Evolutionary conservation across 2,329 filamentous ascomycete genomes (phyloP).

Genomic region (Aspergillus brunneoviolaceus): DNA sequence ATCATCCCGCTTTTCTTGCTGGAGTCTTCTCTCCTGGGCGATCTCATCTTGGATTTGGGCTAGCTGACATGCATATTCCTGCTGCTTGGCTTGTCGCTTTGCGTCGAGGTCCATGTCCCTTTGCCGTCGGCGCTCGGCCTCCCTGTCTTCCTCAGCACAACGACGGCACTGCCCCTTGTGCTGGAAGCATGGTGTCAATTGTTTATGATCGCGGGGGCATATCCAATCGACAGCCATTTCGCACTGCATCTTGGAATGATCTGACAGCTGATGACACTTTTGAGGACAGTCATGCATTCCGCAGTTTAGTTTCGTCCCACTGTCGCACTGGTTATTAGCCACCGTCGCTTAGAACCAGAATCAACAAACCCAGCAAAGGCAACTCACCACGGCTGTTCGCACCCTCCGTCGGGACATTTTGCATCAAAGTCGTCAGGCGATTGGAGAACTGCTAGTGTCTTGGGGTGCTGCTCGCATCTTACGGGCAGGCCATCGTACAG

Average conservation of each 20-base stretch:
- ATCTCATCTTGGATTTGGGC: constrained; percentile 27
- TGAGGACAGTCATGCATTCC: constrained; percentile 58
- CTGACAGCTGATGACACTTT: constrained; percentile 61
- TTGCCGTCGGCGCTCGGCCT: constrained; percentile 47
- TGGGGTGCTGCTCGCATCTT: constrained; percentile 59
- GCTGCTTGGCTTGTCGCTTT: constrained; percentile 27
- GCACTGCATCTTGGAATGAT: constrained; percentile 60
- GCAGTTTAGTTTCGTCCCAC: constrained; percentile 55
- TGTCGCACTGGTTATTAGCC: background rate
- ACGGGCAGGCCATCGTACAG: constrained; percentile 63
- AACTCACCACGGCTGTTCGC: constrained; percentile 51
- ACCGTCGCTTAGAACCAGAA: no score
- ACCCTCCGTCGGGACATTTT: constrained; percentile 69
- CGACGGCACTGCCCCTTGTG: constrained; percentile 43
- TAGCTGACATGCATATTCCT: constrained; percentile 22
- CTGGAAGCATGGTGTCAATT: constrained; percentile 49
- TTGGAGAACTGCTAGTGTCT: constrained; percentile 49
- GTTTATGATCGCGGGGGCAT: constrained; percentile 56
- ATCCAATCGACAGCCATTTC: constrained; percentile 41
- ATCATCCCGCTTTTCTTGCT: constrained; percentile 5
- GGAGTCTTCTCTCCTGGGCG: constrained; percentile 17
- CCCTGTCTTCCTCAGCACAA: constrained; percentile 53
- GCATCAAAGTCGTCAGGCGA: constrained; percentile 59
- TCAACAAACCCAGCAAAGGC: background rate
- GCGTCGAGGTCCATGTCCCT: constrained; percentile 52